Conservation (phyloP, 345 rosid genomes). For the Hevea brasiliensis region DNA sequence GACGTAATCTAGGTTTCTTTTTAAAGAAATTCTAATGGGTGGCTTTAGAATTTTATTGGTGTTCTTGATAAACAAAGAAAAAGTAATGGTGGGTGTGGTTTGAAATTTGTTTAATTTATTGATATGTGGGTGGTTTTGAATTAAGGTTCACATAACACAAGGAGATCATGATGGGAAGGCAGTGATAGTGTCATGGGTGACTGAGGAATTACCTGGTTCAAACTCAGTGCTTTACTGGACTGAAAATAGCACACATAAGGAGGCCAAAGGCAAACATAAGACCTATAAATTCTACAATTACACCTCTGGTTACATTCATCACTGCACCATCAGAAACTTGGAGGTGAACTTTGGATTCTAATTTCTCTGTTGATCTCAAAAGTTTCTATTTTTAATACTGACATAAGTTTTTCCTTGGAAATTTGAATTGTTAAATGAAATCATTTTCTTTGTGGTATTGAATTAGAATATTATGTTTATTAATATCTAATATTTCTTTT, state of each 20-base stretch:
- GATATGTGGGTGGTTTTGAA: not conserved
- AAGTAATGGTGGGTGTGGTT: too few relatives aligned
- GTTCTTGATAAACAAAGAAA: too few relatives aligned
- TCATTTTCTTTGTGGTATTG: not conserved
- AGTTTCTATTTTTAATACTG: too few relatives aligned
- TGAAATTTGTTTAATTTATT: conserved; percentile 12
- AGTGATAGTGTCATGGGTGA: conserved; percentile 92
- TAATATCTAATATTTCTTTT: not conserved
- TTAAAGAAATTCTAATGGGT: not conserved
- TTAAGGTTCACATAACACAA: conserved; percentile 83
- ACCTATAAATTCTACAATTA: conserved; percentile 62
- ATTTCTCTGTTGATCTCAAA: not conserved
- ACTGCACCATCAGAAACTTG: conserved; percentile 60
- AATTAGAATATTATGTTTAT: not conserved
- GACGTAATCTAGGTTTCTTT: too few relatives aligned
- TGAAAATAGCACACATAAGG: conserved; percentile 39
- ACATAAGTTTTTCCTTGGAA: not conserved
- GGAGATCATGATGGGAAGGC: conserved; percentile 82
- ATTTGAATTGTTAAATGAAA: not conserved
- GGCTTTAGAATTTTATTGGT: too few relatives aligned
- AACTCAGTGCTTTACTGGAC: conserved; percentile 67
- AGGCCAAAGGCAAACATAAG: conserved; percentile 47
- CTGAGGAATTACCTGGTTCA: conserved; percentile 63
- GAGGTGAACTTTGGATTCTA: conserved; percentile 41
- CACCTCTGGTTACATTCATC: conserved; percentile 86